Evolutionary conservation across 768 basidiomycete species (phyloP).

Genomic region (Rhizopogon vinicolor): DNA sequence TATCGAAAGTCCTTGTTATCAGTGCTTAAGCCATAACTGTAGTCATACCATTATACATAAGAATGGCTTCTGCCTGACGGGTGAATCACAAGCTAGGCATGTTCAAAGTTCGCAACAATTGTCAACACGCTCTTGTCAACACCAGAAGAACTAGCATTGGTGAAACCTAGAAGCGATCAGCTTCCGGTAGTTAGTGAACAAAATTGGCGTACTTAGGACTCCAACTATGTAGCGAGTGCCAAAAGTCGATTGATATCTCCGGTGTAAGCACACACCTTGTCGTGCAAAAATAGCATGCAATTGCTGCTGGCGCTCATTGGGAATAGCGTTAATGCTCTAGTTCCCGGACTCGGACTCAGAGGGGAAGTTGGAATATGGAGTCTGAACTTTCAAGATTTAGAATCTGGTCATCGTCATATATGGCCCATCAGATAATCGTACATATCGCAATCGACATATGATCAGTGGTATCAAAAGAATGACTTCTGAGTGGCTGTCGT

Average conservation of each 20-base stretch:
- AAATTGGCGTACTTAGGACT: neutral
- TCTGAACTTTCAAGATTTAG: slow-evolving; percentile 10
- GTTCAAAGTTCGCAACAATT: too few species aligned
- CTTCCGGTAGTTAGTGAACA: neutral
- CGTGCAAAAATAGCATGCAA: neutral
- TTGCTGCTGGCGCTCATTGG: neutral
- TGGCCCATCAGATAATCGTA: too few species aligned
- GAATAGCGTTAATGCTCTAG: neutral
- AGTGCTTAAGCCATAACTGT: too few species aligned
- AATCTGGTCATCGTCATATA: neutral
- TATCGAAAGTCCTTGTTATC: too few species aligned
- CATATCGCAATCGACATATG: too few species aligned
- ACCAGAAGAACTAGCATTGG: neutral
- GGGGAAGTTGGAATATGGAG: slow-evolving; percentile 4
- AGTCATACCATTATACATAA: too few species aligned
- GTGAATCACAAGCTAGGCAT: neutral
- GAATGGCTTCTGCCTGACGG: slow-evolving; percentile 9
- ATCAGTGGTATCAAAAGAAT: too few species aligned
- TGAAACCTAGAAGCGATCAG: neutral
- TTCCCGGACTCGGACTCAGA: neutral
- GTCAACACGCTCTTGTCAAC: too few species aligned
- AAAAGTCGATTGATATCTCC: slow-evolving; percentile 3
- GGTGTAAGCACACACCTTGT: slow-evolving; percentile 7
- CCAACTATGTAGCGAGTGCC: neutral
- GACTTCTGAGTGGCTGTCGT: too few species aligned